Evolutionary conservation across 1,284 basidiomycete species (phyloP).

Genomic region (Exobasidium cylindrosporum): DNA sequence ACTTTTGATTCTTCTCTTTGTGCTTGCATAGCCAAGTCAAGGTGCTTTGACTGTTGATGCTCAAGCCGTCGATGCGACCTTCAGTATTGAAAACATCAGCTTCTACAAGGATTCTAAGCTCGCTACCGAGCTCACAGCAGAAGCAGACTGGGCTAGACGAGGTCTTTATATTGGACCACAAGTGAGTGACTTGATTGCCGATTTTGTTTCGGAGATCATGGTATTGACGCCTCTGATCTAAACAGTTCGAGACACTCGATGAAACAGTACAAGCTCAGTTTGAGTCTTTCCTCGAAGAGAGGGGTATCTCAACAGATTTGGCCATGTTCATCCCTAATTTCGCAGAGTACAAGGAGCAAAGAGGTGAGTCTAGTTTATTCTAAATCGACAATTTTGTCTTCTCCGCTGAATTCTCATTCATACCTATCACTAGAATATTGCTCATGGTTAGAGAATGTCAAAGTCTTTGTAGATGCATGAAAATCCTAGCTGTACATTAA

Average conservation of each 20-base stretch:
- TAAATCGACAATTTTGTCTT: constrained; percentile 1
- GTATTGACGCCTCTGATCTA: background rate
- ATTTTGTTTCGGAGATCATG: background rate
- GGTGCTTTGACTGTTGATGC: constrained; percentile 51
- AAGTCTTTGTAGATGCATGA: constrained; percentile 74
- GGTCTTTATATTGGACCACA: constrained; percentile 88
- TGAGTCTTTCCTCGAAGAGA: constrained; percentile 75
- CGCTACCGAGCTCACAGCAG: constrained; percentile 75
- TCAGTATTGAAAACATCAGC: constrained; percentile 83
- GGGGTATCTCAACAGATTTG: constrained; percentile 77
- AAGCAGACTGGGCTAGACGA: constrained; percentile 88
- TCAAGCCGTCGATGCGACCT: constrained; percentile 66
- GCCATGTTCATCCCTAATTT: constrained; percentile 59
- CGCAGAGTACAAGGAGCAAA: constrained; percentile 55
- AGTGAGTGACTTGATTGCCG: constrained; percentile 58
- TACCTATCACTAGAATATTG: constrained; percentile 70
- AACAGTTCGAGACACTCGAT: constrained; percentile 83
- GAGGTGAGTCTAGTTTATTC: too few species aligned
- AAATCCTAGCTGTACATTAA: too few species aligned
- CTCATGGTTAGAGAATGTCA: constrained; percentile 79
- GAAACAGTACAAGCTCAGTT: constrained; percentile 80
- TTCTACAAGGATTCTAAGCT: constrained; percentile 73
- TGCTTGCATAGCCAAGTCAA: constrained; percentile 14
- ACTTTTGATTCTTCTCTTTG: too few species aligned
- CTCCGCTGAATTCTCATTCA: background rate